Base-by-base conservation (phyloP, 768 basidiomycete species). In the Amanita molliuscula region DNA sequence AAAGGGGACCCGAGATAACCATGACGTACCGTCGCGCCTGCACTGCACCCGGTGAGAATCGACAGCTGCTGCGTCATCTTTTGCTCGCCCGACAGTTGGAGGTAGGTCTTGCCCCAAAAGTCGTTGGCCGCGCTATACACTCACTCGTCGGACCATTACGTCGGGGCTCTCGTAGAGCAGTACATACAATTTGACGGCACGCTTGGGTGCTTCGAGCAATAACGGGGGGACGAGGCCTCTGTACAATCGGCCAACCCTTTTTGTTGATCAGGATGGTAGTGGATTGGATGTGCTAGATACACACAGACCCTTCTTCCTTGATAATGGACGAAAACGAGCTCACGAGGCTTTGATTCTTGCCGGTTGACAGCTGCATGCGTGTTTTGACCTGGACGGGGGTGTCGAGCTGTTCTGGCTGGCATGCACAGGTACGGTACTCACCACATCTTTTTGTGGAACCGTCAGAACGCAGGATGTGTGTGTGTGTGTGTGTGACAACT, bases 151-250 rank as follows among this genome's bases (percentile, higher is more conserved):
- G 16, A n/a, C 34, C 23, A 7, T 31, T 44, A n/a, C n/a, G n/a
- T n/a, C n/a, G n/a, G n/a, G n/a, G n/a, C n/a, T 20, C 48, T 20
- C 36, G 25, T 29, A 31, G 43, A 18, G 31, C 18, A 20, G 28
- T 18, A 70, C 81, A 54, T 55, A 87, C 86, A 88, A 89, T 77
- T 98, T 99, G 43, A 93, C 88, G 13, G 96, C 96, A 67, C 96
- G 84, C 71, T 99, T 99, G 1, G 96, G 96, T 13, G 96, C 96
- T 67, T 99, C 96, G 40, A 99, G 71, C 59, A 98, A 78, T 8
- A 99, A 67, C 15, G 96, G 96, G 8, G 96, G 92, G n/a, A 93
- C 84, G 52, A 99, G 81, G 57, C 95, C 96, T 72, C 94, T 77
- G 70, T 99, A 99, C 50, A 99, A 69, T 40, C 91, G 77, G 42